A percentile compares a stretch with the other conserved stretches of the same genome.
Conservation (phyloP, 2,329 filamentous ascomycete genomes). For the Xylaria sp. region DNA sequence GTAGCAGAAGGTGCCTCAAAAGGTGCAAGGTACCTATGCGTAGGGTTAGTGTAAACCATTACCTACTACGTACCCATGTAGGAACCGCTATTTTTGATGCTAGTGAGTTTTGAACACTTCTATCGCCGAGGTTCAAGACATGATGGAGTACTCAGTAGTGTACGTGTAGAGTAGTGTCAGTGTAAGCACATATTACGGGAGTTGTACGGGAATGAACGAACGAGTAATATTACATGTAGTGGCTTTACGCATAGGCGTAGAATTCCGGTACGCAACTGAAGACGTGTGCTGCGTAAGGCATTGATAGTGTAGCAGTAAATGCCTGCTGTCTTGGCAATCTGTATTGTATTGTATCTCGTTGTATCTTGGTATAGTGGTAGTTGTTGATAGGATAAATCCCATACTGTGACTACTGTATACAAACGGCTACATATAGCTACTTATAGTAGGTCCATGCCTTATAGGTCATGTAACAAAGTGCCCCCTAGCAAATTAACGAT, state of each 20-base stretch:
- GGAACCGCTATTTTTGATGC: neutral
- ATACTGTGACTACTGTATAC: no score
- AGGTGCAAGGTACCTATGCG: neutral
- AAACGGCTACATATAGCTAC: no score
- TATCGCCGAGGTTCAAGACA: slow-evolving; percentile 25
- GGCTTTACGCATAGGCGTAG: no score
- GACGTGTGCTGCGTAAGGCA: no score
- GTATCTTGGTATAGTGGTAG: no score
- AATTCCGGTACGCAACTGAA: neutral
- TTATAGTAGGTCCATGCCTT: no score
- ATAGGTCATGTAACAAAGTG: no score
- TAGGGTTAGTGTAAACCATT: neutral
- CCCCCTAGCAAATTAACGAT: no score
- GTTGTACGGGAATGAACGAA: slow-evolving; percentile 11
- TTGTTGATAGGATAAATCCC: no score
- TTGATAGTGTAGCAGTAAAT: no score
- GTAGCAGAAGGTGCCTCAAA: neutral
- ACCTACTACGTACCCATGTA: neutral
- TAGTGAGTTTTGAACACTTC: slow-evolving; percentile 1
- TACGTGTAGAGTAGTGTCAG: slow-evolving; percentile 22
- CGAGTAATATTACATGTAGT: slow-evolving; percentile 5
- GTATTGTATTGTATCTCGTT: no score
- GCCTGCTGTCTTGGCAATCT: no score
- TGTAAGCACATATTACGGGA: slow-evolving; percentile 23
- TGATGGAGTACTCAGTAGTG: slow-evolving; percentile 19